Base-by-base conservation (phyloP, 23 red algal genomes). In the Agarophyton chilense region DNA sequence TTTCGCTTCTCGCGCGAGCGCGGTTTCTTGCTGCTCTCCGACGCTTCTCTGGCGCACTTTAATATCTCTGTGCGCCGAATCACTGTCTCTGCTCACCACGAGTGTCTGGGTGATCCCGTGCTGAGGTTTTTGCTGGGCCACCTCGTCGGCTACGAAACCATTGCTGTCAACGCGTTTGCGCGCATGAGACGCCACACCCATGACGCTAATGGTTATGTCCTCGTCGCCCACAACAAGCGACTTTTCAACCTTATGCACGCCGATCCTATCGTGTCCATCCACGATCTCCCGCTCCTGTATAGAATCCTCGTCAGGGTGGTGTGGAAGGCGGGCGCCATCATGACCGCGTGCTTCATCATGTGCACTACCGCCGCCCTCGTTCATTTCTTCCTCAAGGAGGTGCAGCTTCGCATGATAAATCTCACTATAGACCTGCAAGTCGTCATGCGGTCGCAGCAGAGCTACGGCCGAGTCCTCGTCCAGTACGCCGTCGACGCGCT, bases 311-410 rank as follows among this genome's bases (percentile, higher is more conserved):
- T 81, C 19, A 52, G 35, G 41, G 40, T 75, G 24, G 72, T 82
- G 34, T 90, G 85, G 73, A 79, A 73, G 78, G 88, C 24, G 12
- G 94, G 92, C 32, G 88, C 93, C 41, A 65, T 95, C 7, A 51
- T 94, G 34, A 98, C 96, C 10, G 92, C 93, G 14, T 63, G 84
- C 45, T 98, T 95, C 84, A 82, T 98, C 21, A 93, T 98, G 90
- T 88, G 83, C 66, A 96, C 91, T 16, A 95, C 90, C 10, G 90
- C 89, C 52, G 86, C 93, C 8, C 88, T 98, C 24, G 86, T 98
- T 7, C 58, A 88, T 44, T 98, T 95, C 77, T 87, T 93, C 17
- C 81, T 98, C 32, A 68, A 82, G 36, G 93, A 98, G 63, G 92
- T 95, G 22, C 96, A 96, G 60, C 32, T 89, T 17, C 88, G 96